Evolutionary conservation across 2,329 filamentous ascomycete species (phyloP), one percentile per base, ranked within the genome.

Genomic region (Geosmithia flava): DNA sequence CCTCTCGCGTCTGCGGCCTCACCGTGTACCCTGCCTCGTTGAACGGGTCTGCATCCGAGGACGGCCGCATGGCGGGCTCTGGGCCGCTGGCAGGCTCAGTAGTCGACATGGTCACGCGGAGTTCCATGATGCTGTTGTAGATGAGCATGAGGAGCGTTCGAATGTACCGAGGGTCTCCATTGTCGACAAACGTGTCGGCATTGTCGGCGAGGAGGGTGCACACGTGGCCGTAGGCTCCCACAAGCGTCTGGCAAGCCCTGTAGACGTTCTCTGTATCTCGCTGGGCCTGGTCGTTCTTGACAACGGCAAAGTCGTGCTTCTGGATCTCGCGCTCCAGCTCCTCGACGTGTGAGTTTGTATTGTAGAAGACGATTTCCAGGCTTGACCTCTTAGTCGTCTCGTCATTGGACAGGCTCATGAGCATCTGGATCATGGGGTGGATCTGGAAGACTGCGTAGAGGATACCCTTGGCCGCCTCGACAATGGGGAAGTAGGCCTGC

Each of bases 371-470:
- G 49, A 80, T 75, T 55, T 83, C 80, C 11, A 84, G 71, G 53
- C 78, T 82, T 3, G 79, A 81, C 46, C 78, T 68, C 57, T 80
- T 80, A 20, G 72, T 67, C 10, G 76, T 76, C 30, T 74, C 76
- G 50, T 83, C 78, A 53, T 72, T 77, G 45, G 78, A 75, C 45
- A 83, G 66, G 42, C 75, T 71, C 61, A 82, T 78, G 47, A 84
- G 67, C 62, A 77, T 78, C 60, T 83, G 79, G 50, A 84, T 81
- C 64, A 79, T 78, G 5, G 80, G 80, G 52, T 84, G 80, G 23
- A 83, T 79, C 58, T 83, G 79, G 52, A 83, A 83, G 29, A 83
- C 72, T 3, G 80, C 78, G 58, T 82, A 83, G 2, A 83, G 68
- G 20, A 83, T 77, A 27, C 80, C 80, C 58, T 83, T 83, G 29